Conservation (phyloP, 2,329 filamentous ascomycete genomes). For the Nemania sp. region DNA sequence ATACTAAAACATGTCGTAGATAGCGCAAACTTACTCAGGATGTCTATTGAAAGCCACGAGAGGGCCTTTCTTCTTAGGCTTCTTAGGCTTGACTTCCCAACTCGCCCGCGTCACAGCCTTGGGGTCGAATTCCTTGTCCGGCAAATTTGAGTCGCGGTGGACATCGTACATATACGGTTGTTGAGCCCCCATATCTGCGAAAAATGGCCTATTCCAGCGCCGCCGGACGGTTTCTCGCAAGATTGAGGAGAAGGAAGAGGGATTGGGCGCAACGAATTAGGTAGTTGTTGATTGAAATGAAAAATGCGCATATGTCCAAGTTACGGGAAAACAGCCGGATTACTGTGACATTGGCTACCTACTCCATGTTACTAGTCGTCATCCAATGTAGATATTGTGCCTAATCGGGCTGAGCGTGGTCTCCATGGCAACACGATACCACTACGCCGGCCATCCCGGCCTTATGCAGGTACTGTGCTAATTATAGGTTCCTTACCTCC, state of each 20-base stretch:
- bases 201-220: constrained; percentile 39
- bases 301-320: not conserved
- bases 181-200: constrained; percentile 47
- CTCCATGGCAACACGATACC: constrained; percentile 46
- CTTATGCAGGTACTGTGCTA: constrained; percentile 30
- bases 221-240: constrained; percentile 38
- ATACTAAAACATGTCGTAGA: not conserved
- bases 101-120: constrained; percentile 86
- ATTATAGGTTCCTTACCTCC: constrained; percentile 28
- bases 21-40: constrained; percentile 74
- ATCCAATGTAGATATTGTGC: constrained; percentile 30
- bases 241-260: constrained; percentile 10
- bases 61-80: constrained; percentile 77
- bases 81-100: constrained; percentile 71
- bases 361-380: constrained; percentile 2
- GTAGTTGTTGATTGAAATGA: not conserved
- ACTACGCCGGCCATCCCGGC: constrained; percentile 11
- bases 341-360: constrained; percentile 19
- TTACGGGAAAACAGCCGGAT: constrained; percentile 13
- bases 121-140: constrained; percentile 69
- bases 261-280: constrained; percentile 29
- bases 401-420: constrained; percentile 36
- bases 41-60: constrained; percentile 86
- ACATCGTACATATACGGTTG: constrained; percentile 51
- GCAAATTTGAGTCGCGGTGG: constrained; percentile 44